Percentiles rank a stretch among this genome's conserved stretches.
phyloP scores from a whole-genome alignment of 768 basidiomycete species.

The Suillus placidus region DNA sequence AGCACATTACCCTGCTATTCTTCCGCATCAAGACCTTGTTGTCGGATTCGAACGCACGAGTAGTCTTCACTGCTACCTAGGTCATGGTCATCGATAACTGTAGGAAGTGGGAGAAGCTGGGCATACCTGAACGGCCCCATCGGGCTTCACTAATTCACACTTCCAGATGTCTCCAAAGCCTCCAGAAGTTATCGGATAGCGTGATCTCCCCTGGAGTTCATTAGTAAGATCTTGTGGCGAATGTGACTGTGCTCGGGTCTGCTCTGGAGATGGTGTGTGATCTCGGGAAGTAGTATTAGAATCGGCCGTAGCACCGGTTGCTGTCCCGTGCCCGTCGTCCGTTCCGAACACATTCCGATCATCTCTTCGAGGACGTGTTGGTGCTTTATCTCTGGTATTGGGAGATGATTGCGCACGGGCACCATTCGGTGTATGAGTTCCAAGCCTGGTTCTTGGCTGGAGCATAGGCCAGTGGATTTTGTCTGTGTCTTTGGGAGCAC shows the following conservation, averaged over 20 bases:
- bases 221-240: neutral
- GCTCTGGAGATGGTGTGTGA: conserved; percentile 60
- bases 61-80: neutral
- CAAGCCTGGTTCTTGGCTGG: too few species aligned
- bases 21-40: neutral
- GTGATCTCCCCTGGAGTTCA: neutral
- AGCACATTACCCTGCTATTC: neutral
- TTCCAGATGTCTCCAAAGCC: neutral
- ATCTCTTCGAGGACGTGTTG: conserved; percentile 50
- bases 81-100: neutral
- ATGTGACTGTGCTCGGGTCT: conserved; percentile 45
- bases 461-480: too few species aligned
- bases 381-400: conserved; percentile 49
- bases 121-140: neutral
- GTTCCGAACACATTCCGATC: conserved; percentile 40
- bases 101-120: neutral
- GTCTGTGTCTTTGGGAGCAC: too few species aligned
- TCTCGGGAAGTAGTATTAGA: conserved; percentile 40
- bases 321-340: conserved; percentile 53
- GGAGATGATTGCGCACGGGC: conserved; percentile 8
- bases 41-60: neutral
- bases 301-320: conserved; percentile 48
- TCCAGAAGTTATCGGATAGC: neutral
- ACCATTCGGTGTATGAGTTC: conserved; percentile 38
- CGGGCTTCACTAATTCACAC: neutral